These are phyloP conservation scores for Phaeosphaeriaceae sp. DNA, from an alignment of 2,329 filamentous ascomycete species.

Conservation along the genomic window DNA sequence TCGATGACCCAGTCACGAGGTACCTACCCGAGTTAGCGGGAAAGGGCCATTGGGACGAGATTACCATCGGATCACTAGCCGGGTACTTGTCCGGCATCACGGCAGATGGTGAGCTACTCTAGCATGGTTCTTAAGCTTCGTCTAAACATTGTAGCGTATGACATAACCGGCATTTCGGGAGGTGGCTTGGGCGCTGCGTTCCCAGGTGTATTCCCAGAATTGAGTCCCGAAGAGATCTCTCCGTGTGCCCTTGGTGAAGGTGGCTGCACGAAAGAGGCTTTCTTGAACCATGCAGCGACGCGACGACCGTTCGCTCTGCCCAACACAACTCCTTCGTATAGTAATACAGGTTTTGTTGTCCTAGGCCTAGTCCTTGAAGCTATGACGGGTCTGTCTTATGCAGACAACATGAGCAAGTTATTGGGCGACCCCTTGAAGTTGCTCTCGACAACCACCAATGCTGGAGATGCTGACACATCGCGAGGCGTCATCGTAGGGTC, in stretches of 20 bases:
- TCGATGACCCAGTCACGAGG: conserved; percentile 40
- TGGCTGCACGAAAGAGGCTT: conserved; percentile 9
- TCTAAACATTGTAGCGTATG: conserved; percentile 4
- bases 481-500: conserved; percentile 15
- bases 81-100: conserved; percentile 41
- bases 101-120: conserved; percentile 24
- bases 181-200: conserved; percentile 8
- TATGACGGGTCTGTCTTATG: conserved; percentile 51
- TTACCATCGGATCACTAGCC: conserved; percentile 43
- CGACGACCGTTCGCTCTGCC: conserved; percentile 51
- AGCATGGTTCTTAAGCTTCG: no score
- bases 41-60: conserved; percentile 39
- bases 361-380: conserved; percentile 57
- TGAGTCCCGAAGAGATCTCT: conserved; percentile 9
- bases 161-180: not conserved
- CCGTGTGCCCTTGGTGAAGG: conserved; percentile 5
- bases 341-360: conserved; percentile 56
- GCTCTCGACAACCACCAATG: conserved; percentile 48
- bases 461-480: conserved; percentile 8
- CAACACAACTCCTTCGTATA: conserved; percentile 57
- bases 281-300: conserved; percentile 6
- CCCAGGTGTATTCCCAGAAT: conserved; percentile 9
- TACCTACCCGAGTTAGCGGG: conserved; percentile 36
- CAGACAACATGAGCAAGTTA: conserved; percentile 47
- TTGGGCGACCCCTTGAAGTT: conserved; percentile 56